Conservation (phyloP, 257 asterid species). For the Capsicum pubescens region DNA sequence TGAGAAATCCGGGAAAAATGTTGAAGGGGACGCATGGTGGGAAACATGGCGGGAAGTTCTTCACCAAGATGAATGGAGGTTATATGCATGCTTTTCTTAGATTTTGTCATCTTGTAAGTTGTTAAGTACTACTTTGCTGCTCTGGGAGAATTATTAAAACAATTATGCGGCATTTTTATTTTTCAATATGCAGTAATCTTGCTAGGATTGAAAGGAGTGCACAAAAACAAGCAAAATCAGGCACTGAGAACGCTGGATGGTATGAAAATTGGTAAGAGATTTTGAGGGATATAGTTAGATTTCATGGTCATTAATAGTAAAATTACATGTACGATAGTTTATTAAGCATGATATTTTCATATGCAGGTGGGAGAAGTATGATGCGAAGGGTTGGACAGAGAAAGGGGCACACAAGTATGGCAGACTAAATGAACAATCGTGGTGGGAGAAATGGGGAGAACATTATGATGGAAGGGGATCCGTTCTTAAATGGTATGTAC, state of each 20-base stretch:
- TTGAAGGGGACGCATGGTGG: constrained; percentile 99
- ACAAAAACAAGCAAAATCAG: constrained; percentile 98
- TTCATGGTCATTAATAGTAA: neutral
- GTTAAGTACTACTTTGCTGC: neutral
- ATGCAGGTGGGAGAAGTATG: constrained; percentile 99
- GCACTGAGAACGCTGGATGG: constrained; percentile 96
- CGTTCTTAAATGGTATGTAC: constrained; percentile 81
- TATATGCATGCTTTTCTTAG: constrained; percentile 24
- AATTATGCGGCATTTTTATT: neutral
- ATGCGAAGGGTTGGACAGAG: constrained; percentile 99
- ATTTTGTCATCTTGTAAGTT: neutral
- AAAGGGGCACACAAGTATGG: constrained; percentile 98
- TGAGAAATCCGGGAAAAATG: constrained; percentile 95
- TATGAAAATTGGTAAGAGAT: constrained; percentile 89
- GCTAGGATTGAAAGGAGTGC: constrained; percentile 99
- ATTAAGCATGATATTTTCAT: constrained; percentile 11
- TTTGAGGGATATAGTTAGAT: neutral
- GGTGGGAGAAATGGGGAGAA: constrained; percentile 99
- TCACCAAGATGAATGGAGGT: constrained; percentile 99
- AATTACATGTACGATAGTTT: neutral
- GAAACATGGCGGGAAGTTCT: constrained; percentile 99
- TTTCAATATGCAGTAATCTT: constrained; percentile 73
- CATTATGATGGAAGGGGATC: constrained; percentile 98
- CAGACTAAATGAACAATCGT: constrained; percentile 91
- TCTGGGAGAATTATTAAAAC: neutral